Evolutionary conservation across 2,329 filamentous ascomycete species (phyloP), one percentile per base, ranked within the genome.

Genomic region (Aspergillus luchuensis): DNA sequence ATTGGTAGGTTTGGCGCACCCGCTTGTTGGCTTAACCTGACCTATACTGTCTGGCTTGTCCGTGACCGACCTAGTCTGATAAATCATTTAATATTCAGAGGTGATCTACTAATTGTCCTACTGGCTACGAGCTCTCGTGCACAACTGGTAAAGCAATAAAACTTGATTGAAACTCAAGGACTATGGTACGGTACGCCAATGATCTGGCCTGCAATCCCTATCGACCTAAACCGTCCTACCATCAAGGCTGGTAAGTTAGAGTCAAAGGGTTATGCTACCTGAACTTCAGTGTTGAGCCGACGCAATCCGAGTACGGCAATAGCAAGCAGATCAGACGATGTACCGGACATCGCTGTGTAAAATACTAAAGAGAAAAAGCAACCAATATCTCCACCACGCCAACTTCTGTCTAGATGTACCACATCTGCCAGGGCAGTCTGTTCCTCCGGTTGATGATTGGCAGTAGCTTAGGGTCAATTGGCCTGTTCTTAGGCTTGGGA

Each of bases 401-500:
- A 47, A 8, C 45, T 25, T 49, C 11, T 41, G 11, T 8, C 50
- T 69, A 77, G 45, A 79, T 76, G 63, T 77, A 79, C 77, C 77
- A 79, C 75, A 79, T 78, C 25, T 69, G 67, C 54, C 72, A 74
- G 25, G 69, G 65, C 33, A 76, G 63, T 33, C 64, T 65, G 61
- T 74, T 75, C 1, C 56, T 62, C 23, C 63, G 69, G 2, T 67
- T 69, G 10, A 69, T 65, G 49, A 80, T 75, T 0, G 72, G 69
- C 8, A 79, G 59, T 7, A 80, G 67, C 15, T 69, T 67, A 5
- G 69, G 66, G 39, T 79, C 77, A 0, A 67, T 66, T 4, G 70
- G 69, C 5, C 54, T 71, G 54, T 63, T 69, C 68, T 60, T 68
- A 13, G 63, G 71, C 68, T 63, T 70, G 15, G 60, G 71, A 59